Conservation (phyloP, 805 yeast species). For the Candida odintsovae region DNA sequence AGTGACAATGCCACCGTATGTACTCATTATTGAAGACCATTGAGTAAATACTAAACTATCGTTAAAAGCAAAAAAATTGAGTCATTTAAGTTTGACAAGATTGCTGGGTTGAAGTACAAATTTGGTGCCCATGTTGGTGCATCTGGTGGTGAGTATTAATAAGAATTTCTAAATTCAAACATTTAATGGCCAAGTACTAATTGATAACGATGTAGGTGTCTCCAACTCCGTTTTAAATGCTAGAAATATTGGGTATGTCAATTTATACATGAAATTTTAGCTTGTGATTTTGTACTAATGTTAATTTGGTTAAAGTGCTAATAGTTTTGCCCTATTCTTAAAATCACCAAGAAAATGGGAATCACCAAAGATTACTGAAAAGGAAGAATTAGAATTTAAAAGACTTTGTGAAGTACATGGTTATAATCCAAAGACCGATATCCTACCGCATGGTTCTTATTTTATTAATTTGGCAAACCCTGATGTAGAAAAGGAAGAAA, state of each 20-base stretch:
- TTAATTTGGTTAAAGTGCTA: conserved; percentile 37
- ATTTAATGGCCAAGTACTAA: not conserved
- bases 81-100: conserved; percentile 33
- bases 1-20: not conserved
- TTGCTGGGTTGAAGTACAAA: conserved; percentile 40
- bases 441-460: conserved; percentile 93
- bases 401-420: conserved; percentile 54
- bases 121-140: conserved; percentile 90
- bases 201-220: conserved; percentile 37
- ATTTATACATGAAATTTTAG: too few relatives aligned
- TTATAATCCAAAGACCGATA: conserved; percentile 70
- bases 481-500: conserved; percentile 68
- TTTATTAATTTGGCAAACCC: conserved; percentile 92
- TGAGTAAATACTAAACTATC: not conserved
- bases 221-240: conserved; percentile 63
- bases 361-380: conserved; percentile 65
- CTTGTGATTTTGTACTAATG: not conserved
- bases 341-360: conserved; percentile 91
- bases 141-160: conserved; percentile 54
- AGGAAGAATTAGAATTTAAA: conserved; percentile 64
- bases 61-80: conserved; percentile 14
- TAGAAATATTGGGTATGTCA: conserved; percentile 38
- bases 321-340: conserved; percentile 84
- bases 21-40: not conserved
- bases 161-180: too few relatives aligned